A percentile compares a stretch with the other conserved stretches of the same genome.
phyloP scores from a whole-genome alignment of 257 asterid genomes.

The Datura wrightii region DNA sequence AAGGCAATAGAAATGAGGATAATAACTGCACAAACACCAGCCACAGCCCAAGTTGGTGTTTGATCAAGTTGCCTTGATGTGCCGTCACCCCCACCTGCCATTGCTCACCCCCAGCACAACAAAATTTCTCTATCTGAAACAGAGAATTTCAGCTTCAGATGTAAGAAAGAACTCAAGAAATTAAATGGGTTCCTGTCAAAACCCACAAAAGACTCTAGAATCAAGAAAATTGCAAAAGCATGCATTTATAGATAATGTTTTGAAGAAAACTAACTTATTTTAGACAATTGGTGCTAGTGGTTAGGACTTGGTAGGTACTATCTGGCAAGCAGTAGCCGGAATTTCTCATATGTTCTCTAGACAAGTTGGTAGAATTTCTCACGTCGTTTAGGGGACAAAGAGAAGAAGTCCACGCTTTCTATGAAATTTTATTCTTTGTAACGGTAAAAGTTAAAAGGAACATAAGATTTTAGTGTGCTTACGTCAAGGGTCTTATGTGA shows the following conservation, averaged over 20 bases:
- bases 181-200: not conserved
- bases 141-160: slow-evolving; percentile 19
- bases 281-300: not conserved
- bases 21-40: slow-evolving; percentile 80
- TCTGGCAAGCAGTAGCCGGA: not conserved
- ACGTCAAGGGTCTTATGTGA: not conserved
- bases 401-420: not conserved
- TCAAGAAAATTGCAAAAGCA: not conserved
- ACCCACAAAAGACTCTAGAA: not conserved
- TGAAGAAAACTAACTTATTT: not conserved
- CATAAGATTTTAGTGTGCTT: not conserved
- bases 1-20: slow-evolving; percentile 72
- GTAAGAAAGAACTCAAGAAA: not conserved
- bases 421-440: not conserved
- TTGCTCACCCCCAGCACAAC: slow-evolving; percentile 23
- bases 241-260: not conserved
- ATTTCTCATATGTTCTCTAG: not conserved
- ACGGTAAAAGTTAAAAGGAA: not conserved
- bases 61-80: slow-evolving; percentile 62
- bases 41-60: slow-evolving; percentile 95
- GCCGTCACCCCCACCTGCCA: slow-evolving; percentile 56
- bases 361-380: not conserved
- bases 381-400: not conserved
- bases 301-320: slow-evolving; percentile 6
- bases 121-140: not conserved